These are phyloP conservation scores for Yamagishiella unicocca DNA, from an alignment of 139 green algal genomes.

Conservation along the genomic window DNA sequence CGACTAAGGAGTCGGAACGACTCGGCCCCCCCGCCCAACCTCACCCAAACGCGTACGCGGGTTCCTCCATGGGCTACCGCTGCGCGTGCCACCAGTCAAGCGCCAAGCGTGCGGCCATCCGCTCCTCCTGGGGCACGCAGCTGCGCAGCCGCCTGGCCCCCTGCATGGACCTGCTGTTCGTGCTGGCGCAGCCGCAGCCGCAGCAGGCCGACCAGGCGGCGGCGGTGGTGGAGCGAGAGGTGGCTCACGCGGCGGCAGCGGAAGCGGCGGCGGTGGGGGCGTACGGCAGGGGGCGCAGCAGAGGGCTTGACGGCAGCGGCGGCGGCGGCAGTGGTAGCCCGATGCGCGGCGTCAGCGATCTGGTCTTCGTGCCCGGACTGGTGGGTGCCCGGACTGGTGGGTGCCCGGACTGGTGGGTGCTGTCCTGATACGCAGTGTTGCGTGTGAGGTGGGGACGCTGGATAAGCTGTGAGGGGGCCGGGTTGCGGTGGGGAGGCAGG, in stretches of 20 bases:
- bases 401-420: not conserved
- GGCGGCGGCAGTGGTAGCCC: not conserved
- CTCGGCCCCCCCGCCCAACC: not conserved
- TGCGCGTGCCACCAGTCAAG: not conserved
- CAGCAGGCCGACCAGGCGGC: not conserved
- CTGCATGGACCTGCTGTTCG: conserved; percentile 42
- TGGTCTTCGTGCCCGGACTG: conserved; percentile 27
- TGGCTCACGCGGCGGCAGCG: not conserved
- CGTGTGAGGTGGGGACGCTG: not conserved
- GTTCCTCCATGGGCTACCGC: not conserved
- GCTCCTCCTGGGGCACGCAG: not conserved
- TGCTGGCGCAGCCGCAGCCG: conserved; percentile 31
- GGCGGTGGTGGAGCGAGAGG: not conserved
- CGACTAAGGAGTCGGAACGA: not conserved
- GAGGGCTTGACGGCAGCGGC: not conserved
- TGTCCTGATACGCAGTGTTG: not conserved
- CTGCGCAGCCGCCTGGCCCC: not conserved
- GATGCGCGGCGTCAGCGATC: not conserved
- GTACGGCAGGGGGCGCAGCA: not conserved
- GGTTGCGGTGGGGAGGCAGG: not conserved
- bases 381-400: not conserved
- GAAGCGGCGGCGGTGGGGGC: not conserved
- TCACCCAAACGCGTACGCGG: not conserved
- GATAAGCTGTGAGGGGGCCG: not conserved
- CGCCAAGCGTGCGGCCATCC: conserved; percentile 11